Conservation (phyloP, 371 early-diverging fungal genomes). For the Lichtheimia corymbifera region DNA sequence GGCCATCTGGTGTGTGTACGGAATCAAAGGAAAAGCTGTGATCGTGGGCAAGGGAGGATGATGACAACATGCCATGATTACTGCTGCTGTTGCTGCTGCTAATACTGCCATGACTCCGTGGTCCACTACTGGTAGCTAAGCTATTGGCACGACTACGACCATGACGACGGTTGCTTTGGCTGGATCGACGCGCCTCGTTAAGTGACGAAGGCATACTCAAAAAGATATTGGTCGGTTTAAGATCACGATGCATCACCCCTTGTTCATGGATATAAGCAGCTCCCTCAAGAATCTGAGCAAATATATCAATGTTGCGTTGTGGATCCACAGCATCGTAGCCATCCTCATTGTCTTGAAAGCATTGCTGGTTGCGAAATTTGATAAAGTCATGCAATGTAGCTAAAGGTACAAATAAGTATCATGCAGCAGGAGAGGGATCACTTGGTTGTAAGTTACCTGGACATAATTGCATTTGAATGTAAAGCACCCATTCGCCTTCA, state of each 20-base stretch:
- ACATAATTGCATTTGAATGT: slow-evolving; percentile 89
- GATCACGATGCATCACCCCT: slow-evolving; percentile 77
- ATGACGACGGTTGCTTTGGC: background rate
- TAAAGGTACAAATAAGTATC: slow-evolving; percentile 9
- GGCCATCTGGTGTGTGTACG: slow-evolving; percentile 22
- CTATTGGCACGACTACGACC: slow-evolving; percentile 13
- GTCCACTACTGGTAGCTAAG: background rate
- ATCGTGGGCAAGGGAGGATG: background rate
- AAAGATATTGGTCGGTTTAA: slow-evolving; percentile 84
- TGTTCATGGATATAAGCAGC: slow-evolving; percentile 73
- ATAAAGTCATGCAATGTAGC: slow-evolving; percentile 52
- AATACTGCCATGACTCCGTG: background rate
- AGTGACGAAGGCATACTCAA: slow-evolving; percentile 35
- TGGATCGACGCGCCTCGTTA: slow-evolving; percentile 10
- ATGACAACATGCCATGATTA: background rate
- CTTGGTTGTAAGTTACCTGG: slow-evolving; percentile 48
- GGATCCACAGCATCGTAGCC: slow-evolving; percentile 34
- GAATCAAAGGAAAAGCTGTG: slow-evolving; percentile 27
- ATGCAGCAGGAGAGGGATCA: background rate
- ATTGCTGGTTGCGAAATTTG: slow-evolving; percentile 32
- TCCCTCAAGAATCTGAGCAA: slow-evolving; percentile 60
- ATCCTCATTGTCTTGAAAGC: slow-evolving; percentile 7
- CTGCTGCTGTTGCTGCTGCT: slow-evolving; percentile 2
- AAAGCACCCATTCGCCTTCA: slow-evolving; percentile 59
- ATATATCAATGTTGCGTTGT: slow-evolving; percentile 47